A percentile compares a stretch with the other conserved stretches of the same genome.
Conservation (phyloP, 441 rosid genomes). For the Brassica balearica region DNA sequence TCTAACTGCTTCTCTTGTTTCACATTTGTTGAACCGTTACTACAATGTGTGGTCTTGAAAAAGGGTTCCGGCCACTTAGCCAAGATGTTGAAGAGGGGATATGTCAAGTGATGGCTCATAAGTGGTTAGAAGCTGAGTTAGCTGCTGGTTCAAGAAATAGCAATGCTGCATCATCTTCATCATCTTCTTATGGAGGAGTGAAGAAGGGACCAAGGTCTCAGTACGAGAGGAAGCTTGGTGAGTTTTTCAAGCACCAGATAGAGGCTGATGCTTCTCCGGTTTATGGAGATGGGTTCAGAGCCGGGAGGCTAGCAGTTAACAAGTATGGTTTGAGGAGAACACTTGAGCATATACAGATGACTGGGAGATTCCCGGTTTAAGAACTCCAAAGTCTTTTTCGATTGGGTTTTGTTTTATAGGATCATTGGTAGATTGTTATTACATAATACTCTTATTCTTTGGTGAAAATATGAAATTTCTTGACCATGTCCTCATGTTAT, state of each 20-base stretch:
- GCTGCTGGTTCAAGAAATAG: conserved; percentile 44
- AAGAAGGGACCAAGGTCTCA: conserved; percentile 52
- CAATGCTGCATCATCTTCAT: conserved; percentile 45
- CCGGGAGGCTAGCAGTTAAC: conserved; percentile 62
- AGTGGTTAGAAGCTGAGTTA: conserved; percentile 70
- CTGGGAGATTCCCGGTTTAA: conserved; percentile 70
- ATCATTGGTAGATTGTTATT: conserved; percentile 33
- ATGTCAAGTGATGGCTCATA: conserved; percentile 86
- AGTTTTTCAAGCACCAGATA: conserved; percentile 71
- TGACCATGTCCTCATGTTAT: conserved; percentile 28
- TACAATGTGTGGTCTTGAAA: conserved; percentile 28
- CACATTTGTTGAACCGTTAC: conserved; percentile 18
- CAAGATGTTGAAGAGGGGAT: conserved; percentile 91
- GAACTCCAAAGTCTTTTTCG: conserved; percentile 14
- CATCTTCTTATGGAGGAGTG: conserved; percentile 44
- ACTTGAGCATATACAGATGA: conserved; percentile 68
- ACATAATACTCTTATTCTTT: conserved; percentile 31
- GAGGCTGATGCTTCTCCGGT: conserved; percentile 74
- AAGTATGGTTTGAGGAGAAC: conserved; percentile 67
- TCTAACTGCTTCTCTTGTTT: conserved; percentile 1
- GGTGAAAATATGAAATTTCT: conserved; percentile 29
- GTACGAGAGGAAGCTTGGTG: conserved; percentile 69
- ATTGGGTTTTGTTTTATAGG: conserved; percentile 21
- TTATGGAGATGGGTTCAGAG: conserved; percentile 81
- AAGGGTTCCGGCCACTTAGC: conserved; percentile 72